Conservation (phyloP, 371 early-diverging fungal species). For the Rhizopus sp. region DNA sequence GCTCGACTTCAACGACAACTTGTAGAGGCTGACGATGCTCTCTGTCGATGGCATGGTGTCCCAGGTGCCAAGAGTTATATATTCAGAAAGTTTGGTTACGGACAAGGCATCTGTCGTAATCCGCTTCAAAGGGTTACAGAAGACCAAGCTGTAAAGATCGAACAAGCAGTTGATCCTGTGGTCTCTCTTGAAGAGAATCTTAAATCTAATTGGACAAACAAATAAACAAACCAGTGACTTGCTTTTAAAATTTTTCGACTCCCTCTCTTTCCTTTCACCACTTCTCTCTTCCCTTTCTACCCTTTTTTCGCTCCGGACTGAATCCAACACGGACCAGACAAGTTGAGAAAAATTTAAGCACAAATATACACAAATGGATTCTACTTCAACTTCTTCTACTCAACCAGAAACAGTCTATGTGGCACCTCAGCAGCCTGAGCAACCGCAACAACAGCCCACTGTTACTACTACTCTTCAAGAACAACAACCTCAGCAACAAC, state of each 20-base stretch:
- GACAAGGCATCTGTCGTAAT: conserved; percentile 36
- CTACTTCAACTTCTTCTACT: conserved; percentile 5
- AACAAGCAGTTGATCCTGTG: not conserved
- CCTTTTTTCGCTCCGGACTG: conserved; percentile 4
- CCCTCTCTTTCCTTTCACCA: not conserved
- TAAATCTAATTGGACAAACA: not conserved
- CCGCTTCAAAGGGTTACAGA: conserved; percentile 30
- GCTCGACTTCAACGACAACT: conserved; percentile 34
- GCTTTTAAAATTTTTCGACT: not conserved
- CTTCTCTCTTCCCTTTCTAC: not conserved
- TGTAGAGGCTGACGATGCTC: conserved; percentile 48
- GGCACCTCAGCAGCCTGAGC: not conserved
- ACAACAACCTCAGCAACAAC: conserved; percentile 1
- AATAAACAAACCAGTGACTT: not conserved
- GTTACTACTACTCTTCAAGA: too few species aligned
- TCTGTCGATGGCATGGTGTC: conserved; percentile 47
- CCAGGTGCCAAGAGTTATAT: conserved; percentile 46
- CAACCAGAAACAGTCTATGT: conserved; percentile 1
- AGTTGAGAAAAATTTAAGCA: not conserved
- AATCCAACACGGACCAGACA: conserved; percentile 6
- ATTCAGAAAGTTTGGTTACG: conserved; percentile 34
- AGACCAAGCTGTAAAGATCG: conserved; percentile 18
- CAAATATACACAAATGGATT: conserved; percentile 6
- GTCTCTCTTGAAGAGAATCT: not conserved
- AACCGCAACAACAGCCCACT: not conserved